Base-by-base conservation (phyloP, 768 basidiomycete species). In the Mycena leptocephala region DNA sequence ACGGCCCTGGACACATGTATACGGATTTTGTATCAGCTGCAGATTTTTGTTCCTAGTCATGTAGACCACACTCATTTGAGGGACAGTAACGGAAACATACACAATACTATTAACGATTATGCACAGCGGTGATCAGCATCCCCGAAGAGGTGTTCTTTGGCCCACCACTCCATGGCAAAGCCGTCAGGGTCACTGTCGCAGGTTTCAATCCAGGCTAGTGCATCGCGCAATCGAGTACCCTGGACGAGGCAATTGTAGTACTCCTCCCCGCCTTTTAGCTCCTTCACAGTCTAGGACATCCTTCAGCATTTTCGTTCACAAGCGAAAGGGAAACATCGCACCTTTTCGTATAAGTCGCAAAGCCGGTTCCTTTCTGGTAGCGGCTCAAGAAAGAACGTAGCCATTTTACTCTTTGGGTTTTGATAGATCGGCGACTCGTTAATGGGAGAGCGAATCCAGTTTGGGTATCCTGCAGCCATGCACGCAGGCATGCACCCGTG, bases 221-320 rank as follows among this genome's bases (percentile, higher is more conserved):
- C 72, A 28, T 67, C 65, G 33, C 72, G 72, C 62, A 73, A 51
- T 39, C 64, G n/a, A 28, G 43, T 67, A 11, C 72, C 72, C 6
- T 48, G 32, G 46, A 73, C 9, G 56, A 73, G 64, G 28, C 72
- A 73, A 20, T 48, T 16, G 30, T 73, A 61, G 58, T 67, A 73
- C 39, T 67, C 72, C 30, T n/a, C n/a, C n/a, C n/a, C n/a, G n/a
- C 24, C 39, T 33, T 73, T 56, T 10, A 66, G 46, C 56, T 67
- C 65, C 39, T 67, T 59, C n/a, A 73, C 72, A 33, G 35, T 53
- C 72, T 73, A 28, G 24, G 2, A 18, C 3, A 24, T 56, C 26
- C 32, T 32, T 64, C 28, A 41, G 30, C 28, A 48, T 16, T n/a
- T 24, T 5, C n/a, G 37, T 26, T 22, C 20, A 11, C 22, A 30